Evolutionary conservation across 2,329 filamentous ascomycete species (phyloP).

Genomic region (Colletotrichum costaricense): DNA sequence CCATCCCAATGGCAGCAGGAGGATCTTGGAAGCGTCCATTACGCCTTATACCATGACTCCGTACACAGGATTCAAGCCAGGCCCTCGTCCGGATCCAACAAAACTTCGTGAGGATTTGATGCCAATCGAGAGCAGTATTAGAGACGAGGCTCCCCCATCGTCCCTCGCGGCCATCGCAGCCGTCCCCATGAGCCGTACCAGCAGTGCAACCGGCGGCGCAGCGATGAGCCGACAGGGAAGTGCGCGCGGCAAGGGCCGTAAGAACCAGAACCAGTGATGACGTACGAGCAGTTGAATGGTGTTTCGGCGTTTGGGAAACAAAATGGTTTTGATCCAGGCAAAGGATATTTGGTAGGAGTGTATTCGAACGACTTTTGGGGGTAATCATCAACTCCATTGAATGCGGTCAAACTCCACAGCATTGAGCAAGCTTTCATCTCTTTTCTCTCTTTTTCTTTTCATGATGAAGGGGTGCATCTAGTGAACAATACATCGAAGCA

Average conservation of each 20-base stretch:
- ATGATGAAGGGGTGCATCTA: slow-evolving; percentile 17
- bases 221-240: slow-evolving; percentile 69
- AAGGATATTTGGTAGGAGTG: background rate
- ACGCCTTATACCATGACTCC: slow-evolving; percentile 58
- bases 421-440: slow-evolving; percentile 18
- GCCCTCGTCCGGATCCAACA: slow-evolving; percentile 60
- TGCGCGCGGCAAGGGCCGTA: slow-evolving; percentile 58
- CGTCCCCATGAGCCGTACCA: slow-evolving; percentile 66
- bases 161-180: slow-evolving; percentile 45
- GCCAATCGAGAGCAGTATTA: slow-evolving; percentile 56
- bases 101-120: slow-evolving; percentile 62
- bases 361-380: slow-evolving; percentile 2
- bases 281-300: slow-evolving; percentile 13
- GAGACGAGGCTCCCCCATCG: slow-evolving; percentile 51
- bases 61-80: slow-evolving; percentile 61
- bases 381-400: background rate
- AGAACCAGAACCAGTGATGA: slow-evolving; percentile 46
- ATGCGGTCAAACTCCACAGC: slow-evolving; percentile 6
- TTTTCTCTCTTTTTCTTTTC: background rate
- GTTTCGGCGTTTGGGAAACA: slow-evolving; percentile 28
- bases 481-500: slow-evolving; percentile 6
- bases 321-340: background rate
- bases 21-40: slow-evolving; percentile 66
- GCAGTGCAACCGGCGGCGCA: slow-evolving; percentile 62
- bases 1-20: slow-evolving; percentile 62